These are phyloP conservation scores for Selaginella tamariscina DNA, from an alignment of 75 land plant genomes.

Conservation along the genomic window DNA sequence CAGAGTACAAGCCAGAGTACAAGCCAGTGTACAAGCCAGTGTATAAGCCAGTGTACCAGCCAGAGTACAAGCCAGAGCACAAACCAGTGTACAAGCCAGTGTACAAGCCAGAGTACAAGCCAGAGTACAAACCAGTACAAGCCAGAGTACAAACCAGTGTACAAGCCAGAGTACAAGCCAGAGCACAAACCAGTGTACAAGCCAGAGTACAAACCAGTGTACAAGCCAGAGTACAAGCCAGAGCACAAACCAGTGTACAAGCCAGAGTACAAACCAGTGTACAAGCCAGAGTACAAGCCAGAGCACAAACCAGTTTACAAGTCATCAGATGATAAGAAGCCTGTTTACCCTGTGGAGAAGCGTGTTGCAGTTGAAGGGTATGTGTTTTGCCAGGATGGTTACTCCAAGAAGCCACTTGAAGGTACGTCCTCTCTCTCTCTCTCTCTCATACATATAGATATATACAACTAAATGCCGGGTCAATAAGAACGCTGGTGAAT, in stretches of 20 bases:
- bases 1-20: neutral
- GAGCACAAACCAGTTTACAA: neutral
- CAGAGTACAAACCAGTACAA: neutral
- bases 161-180: neutral
- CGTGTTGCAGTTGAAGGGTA: neutral
- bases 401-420: slow-evolving; percentile 1
- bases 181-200: neutral
- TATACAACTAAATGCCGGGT: no score
- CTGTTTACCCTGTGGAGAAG: neutral
- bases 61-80: neutral
- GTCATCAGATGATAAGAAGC: neutral
- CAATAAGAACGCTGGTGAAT: no score
- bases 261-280: neutral
- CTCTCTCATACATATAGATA: neutral
- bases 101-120: neutral
- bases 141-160: neutral
- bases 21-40: neutral
- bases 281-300: neutral
- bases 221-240: neutral
- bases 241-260: neutral
- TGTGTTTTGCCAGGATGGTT: neutral
- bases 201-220: neutral
- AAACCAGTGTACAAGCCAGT: neutral
- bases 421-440: neutral
- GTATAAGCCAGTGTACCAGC: neutral